Evolutionary conservation across 345 rosid species (phyloP).

Genomic region (Balakata baccata): DNA sequence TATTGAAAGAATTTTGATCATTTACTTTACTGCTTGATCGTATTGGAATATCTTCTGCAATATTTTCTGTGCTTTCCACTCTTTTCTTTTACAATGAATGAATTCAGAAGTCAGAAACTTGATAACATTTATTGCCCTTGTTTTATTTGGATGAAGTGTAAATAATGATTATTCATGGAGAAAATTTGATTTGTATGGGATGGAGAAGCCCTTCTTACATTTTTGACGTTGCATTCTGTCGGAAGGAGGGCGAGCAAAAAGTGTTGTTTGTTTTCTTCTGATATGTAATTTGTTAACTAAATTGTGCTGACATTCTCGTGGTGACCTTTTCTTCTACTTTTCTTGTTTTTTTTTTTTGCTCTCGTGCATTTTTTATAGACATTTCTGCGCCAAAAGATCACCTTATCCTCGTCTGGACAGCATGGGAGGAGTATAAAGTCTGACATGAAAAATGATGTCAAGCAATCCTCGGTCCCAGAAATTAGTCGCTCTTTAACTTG

Average conservation of each 20-base stretch:
- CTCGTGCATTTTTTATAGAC: conserved; percentile 42
- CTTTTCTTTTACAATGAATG: not conserved
- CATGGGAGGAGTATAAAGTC: conserved; percentile 2
- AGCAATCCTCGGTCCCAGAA: conserved; percentile 12
- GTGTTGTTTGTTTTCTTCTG: not conserved
- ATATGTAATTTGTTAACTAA: not conserved
- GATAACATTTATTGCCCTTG: not conserved
- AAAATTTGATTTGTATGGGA: too few relatives aligned
- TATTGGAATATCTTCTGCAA: not conserved
- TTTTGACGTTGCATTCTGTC: too few relatives aligned
- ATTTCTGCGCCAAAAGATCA: conserved; percentile 86
- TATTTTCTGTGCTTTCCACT: not conserved
- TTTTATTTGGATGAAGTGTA: not conserved
- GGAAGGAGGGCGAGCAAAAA: too few relatives aligned
- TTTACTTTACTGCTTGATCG: not conserved
- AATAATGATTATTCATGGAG: too few relatives aligned
- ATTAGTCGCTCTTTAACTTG: conserved; percentile 10
- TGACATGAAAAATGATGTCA: conserved; percentile 11
- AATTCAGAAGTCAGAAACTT: not conserved
- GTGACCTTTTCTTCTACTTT: conserved; percentile 1
- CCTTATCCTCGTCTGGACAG: conserved; percentile 52
- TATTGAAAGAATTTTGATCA: not conserved
- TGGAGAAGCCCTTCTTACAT: too few relatives aligned
- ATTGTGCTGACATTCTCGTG: not conserved
- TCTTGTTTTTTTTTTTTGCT: not conserved